phyloP scores from a whole-genome alignment of 2,329 filamentous ascomycete genomes.

The Arthrobotrys megalospora region DNA sequence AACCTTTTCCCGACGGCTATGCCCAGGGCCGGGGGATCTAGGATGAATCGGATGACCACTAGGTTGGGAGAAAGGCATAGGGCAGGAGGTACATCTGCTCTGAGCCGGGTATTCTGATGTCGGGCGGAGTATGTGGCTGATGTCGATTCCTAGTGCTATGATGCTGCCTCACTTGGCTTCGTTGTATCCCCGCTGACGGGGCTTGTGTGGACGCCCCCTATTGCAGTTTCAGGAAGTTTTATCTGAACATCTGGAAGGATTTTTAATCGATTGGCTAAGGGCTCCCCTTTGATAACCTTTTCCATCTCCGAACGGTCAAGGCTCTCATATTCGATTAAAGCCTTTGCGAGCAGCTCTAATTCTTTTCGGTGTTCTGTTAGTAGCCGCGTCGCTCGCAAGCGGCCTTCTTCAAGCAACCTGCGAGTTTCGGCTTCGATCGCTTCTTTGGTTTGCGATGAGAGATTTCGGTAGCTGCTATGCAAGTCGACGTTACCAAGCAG shows the following conservation, averaged over 20 bases:
- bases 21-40: neutral
- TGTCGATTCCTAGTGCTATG: neutral
- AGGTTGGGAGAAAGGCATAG: neutral
- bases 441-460: conserved; percentile 88
- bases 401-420: conserved; percentile 84
- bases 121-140: neutral
- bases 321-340: conserved; percentile 94
- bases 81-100: neutral
- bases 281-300: conserved; percentile 88
- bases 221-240: conserved; percentile 74
- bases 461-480: conserved; percentile 80
- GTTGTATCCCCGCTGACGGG: conserved; percentile 31
- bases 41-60: neutral
- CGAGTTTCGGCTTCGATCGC: conserved; percentile 91
- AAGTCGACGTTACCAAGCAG: conserved; percentile 92
- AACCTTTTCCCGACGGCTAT: neutral
- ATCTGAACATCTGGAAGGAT: conserved; percentile 74
- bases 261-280: conserved; percentile 78
- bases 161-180: conserved; percentile 41
- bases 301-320: conserved; percentile 90
- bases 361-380: conserved; percentile 83
- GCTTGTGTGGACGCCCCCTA: conserved; percentile 28
- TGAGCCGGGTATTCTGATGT: too few species aligned
- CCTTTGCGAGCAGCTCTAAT: conserved; percentile 88
- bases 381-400: conserved; percentile 79